Percentiles rank a stretch among this genome's conserved stretches.
Evolutionary conservation across 75 land plant species (phyloP).

Genomic region (Sequoia sempervirens): DNA sequence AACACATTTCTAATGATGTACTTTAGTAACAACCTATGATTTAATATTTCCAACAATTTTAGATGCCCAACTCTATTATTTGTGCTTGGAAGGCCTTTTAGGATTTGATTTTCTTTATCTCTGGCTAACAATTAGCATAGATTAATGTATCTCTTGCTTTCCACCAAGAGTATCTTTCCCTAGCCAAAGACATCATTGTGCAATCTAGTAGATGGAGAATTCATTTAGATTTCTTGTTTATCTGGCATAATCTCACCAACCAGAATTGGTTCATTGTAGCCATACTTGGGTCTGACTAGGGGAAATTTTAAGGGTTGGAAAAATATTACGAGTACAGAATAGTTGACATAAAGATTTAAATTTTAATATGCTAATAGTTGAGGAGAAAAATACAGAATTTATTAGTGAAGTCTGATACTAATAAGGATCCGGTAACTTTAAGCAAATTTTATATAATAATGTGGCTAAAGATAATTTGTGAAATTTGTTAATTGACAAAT

Average conservation of each 20-base stretch:
- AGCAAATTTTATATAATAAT: background rate
- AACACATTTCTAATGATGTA: too few relatives aligned
- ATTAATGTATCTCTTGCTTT: background rate
- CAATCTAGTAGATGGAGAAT: background rate
- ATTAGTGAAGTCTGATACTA: background rate
- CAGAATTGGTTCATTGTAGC: background rate
- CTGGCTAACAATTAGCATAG: background rate
- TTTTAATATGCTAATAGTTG: background rate
- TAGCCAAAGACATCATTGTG: background rate
- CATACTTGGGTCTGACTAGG: background rate
- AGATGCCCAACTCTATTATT: background rate
- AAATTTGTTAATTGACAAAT: background rate
- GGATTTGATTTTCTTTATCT: background rate
- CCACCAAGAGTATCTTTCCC: background rate
- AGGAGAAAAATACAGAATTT: background rate
- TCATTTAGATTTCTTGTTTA: background rate
- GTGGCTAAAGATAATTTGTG: background rate
- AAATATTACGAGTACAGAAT: background rate
- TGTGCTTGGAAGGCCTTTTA: background rate
- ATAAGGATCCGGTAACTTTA: background rate
- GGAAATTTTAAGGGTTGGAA: background rate
- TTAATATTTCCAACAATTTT: background rate
- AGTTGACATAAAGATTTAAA: background rate
- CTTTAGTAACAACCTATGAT: too few relatives aligned
- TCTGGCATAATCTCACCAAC: background rate